phyloP scores from a whole-genome alignment of 352 stramenopile genomes.

The Globisporangium parvum region DNA sequence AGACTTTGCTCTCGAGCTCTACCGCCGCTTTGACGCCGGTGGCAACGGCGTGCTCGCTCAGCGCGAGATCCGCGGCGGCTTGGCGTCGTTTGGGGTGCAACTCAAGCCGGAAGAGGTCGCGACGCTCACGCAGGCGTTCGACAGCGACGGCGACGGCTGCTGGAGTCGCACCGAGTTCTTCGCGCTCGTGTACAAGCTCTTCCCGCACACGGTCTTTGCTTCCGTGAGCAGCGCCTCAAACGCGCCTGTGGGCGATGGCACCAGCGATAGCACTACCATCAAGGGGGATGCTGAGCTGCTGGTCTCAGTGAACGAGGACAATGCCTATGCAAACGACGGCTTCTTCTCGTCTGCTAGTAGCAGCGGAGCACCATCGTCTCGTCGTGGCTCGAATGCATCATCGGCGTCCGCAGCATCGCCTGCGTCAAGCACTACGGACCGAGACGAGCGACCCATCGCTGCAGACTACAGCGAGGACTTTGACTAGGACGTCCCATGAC shows the following conservation, averaged over 20 bases:
- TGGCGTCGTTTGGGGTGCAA: slow-evolving; percentile 29
- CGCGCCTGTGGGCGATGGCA: background rate
- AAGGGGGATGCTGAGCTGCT: background rate
- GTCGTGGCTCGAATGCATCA: background rate
- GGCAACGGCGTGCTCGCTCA: slow-evolving; percentile 51
- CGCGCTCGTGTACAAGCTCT: slow-evolving; percentile 32
- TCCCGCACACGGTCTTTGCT: slow-evolving; percentile 13
- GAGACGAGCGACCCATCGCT: background rate
- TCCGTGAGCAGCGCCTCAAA: background rate
- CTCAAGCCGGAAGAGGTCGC: slow-evolving; percentile 36
- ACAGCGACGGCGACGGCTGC: slow-evolving; percentile 43
- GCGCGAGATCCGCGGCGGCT: slow-evolving; percentile 44
- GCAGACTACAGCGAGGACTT: slow-evolving; percentile 63
- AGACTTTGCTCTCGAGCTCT: slow-evolving; percentile 26
- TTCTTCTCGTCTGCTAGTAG: slow-evolving; percentile 8
- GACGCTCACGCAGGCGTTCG: slow-evolving; percentile 45
- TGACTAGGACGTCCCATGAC: slow-evolving; percentile 16
- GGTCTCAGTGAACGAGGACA: background rate
- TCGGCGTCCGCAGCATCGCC: slow-evolving; percentile 5
- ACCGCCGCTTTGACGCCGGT: slow-evolving; percentile 49
- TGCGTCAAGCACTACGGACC: background rate
- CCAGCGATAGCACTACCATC: background rate
- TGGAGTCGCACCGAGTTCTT: slow-evolving; percentile 48
- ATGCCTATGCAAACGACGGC: slow-evolving; percentile 21
- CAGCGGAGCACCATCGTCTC: background rate